A percentile compares a stretch with the other conserved stretches of the same genome.
Conservation (phyloP, 164 flowering plant species). For the Magnolia changhungtana region DNA sequence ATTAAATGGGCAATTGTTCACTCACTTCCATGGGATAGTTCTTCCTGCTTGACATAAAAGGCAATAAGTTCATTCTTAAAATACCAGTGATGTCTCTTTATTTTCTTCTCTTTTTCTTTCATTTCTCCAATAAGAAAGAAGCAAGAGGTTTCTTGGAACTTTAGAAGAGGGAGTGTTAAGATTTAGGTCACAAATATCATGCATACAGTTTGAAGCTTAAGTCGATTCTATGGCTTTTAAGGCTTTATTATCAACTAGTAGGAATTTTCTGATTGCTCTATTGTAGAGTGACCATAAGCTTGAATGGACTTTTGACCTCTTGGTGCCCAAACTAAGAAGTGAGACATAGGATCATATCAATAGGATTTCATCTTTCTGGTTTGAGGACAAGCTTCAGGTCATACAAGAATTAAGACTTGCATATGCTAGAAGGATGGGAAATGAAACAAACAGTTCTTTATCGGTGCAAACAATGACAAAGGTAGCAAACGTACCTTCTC, state of each 20-base stretch:
- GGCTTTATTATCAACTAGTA: not conserved
- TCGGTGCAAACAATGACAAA: not conserved
- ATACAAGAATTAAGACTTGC: conserved; percentile 1
- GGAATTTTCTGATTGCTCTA: not conserved
- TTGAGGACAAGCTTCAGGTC: not conserved
- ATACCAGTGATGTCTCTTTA: too few relatives aligned
- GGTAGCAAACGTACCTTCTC: conserved; percentile 58
- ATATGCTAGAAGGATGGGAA: not conserved
- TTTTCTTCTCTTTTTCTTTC: too few relatives aligned
- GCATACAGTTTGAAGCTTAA: not conserved
- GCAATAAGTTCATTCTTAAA: too few relatives aligned
- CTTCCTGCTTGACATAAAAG: too few relatives aligned
- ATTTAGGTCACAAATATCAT: not conserved
- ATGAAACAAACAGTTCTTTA: not conserved
- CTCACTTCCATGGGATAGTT: too few relatives aligned
- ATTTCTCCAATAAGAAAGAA: too few relatives aligned
- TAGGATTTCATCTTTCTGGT: not conserved
- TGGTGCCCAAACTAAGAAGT: too few relatives aligned
- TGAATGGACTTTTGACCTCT: not conserved
- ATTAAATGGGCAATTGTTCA: too few relatives aligned
- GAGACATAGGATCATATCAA: not conserved
- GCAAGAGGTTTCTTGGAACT: too few relatives aligned
- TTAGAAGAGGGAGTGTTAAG: not conserved
- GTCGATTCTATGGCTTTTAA: not conserved
- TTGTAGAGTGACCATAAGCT: not conserved